phyloP scores from a whole-genome alignment of 2,329 filamentous ascomycete genomes.

The Microsporum audouinii region DNA sequence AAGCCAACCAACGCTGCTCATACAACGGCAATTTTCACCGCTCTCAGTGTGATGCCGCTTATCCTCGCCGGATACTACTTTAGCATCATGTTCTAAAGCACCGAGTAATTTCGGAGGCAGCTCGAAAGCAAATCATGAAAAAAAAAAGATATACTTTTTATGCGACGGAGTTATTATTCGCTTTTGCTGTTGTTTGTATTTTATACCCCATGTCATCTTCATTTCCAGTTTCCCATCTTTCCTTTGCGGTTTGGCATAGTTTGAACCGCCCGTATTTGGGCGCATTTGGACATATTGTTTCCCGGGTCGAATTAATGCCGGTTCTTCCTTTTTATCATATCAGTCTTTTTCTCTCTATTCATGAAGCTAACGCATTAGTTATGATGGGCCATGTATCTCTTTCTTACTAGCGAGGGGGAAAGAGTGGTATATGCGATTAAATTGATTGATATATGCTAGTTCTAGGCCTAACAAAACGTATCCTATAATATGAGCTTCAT shows the following conservation, averaged over 20 bases:
- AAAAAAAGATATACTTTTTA: background rate
- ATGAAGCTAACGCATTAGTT: background rate
- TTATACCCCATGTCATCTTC: background rate
- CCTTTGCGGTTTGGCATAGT: background rate
- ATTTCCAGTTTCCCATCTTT: background rate
- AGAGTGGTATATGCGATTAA: too few relatives aligned
- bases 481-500: too few relatives aligned
- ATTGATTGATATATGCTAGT: too few relatives aligned
- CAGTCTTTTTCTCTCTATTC: background rate
- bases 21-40: constrained; percentile 7
- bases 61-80: constrained; percentile 16
- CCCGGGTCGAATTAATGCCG: background rate
- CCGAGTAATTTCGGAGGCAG: background rate
- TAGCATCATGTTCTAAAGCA: background rate
- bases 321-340: too few relatives aligned
- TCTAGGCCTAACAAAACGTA: too few relatives aligned
- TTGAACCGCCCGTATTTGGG: background rate
- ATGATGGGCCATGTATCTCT: too few relatives aligned
- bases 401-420: too few relatives aligned
- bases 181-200: background rate
- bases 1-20: constrained; percentile 6
- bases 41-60: constrained; percentile 19
- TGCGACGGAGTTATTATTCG: background rate
- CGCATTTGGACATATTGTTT: background rate
- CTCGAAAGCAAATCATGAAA: background rate